Conservation (phyloP, 2,329 filamentous ascomycete genomes). For the Didymella segeticola region DNA sequence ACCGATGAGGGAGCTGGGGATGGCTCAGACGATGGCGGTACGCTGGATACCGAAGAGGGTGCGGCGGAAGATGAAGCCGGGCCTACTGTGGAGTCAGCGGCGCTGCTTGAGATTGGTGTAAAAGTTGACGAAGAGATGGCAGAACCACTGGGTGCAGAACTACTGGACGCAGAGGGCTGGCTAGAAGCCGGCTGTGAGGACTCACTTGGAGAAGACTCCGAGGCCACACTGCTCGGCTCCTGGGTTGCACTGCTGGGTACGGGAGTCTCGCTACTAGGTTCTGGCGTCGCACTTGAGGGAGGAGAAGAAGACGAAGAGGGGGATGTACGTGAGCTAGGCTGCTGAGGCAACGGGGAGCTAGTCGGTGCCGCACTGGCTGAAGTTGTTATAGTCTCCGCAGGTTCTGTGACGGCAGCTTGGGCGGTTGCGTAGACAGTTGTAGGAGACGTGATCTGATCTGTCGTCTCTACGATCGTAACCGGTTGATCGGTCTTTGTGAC, state of each 20-base stretch:
- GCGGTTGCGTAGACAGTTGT: constrained; percentile 11
- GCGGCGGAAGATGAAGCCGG: constrained; percentile 11
- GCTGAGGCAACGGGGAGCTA: neutral
- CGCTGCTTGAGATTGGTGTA: constrained; percentile 14
- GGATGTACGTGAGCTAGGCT: constrained; percentile 1
- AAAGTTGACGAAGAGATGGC: constrained; percentile 2
- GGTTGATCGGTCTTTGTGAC: constrained; percentile 16
- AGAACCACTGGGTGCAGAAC: neutral
- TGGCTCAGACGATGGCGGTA: neutral
- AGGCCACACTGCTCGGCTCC: constrained; percentile 13
- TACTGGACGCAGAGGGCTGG: constrained; percentile 1
- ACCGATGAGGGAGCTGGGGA: neutral
- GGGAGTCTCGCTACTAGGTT: constrained; percentile 20
- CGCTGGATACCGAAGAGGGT: neutral
- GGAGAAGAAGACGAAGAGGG: constrained; percentile 10
- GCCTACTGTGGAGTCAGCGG: constrained; percentile 23
- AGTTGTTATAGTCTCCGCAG: neutral
- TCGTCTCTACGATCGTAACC: constrained; percentile 15
- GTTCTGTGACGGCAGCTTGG: neutral
- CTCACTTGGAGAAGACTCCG: constrained; percentile 15
- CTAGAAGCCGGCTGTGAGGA: constrained; percentile 1
- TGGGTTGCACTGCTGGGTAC: constrained; percentile 14
- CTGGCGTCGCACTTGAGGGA: constrained; percentile 21
- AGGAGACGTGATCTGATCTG: neutral
- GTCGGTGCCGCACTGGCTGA: constrained; percentile 9